Evolutionary conservation across 2,329 filamentous ascomycete genomes (phyloP), one percentile per base, ranked within the genome.

Genomic region (Fusarium bactridioides): DNA sequence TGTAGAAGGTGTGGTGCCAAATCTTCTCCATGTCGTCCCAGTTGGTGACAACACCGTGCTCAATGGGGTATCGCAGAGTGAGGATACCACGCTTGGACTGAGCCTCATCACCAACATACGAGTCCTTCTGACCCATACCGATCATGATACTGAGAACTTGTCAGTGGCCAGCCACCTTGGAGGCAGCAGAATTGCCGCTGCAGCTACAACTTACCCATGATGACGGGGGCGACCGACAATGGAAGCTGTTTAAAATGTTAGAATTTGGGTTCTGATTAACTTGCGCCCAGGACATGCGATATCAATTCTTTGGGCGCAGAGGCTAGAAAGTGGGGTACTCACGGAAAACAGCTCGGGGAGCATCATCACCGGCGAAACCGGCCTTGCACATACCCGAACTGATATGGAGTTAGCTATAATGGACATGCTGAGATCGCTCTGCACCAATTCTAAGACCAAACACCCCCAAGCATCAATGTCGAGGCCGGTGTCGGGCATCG

Each of bases 21-120:
- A 99, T 98, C 93, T 98, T 98, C 91, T 98, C 96, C 96, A 98
- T 98, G 87, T 98, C 96, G 86, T 99, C 96, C 96, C 96, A 99
- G 94, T 98, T 98, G 89, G 96, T 99, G 84, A 99, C 96, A 82
- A 99, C 96, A 96, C 96, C 96, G 92, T 99, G 96, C 91, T 99
- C 96, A 85, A 99, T 99, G 84, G 96, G 96, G 89, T 99, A 99
- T 90, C 96, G 93, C 84, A 99, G 91, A 76, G 95, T 98, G 81
- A 99, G 92, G 88, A 99, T 98, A 97, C 96, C 96, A 96, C 96
- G 95, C 95, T 99, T 99, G 85, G 96, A 99, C 90, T 99, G 96
- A 88, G 96, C 96, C 91, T 99, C 96, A 88, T 99, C 96, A 91
- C 96, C 96, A 81, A 99, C 96, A 84, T 99, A 99, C 75, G 96